Base-by-base conservation (phyloP, 192 early-diverging fungal species). In the Entrophospora sp. region DNA sequence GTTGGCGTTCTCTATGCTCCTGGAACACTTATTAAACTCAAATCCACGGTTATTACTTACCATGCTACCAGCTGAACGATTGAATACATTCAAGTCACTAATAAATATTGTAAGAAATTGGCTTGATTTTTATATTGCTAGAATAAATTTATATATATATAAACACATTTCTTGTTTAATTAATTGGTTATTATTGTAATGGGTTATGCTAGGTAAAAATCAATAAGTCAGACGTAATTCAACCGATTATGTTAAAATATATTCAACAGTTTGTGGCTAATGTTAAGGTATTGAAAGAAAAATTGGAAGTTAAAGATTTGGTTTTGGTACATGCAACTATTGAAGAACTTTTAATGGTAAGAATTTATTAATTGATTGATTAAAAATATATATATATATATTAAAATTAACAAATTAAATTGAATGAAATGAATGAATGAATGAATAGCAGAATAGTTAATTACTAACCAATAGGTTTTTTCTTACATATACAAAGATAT, bases 21-120 rank as follows among this genome's bases (percentile, higher is more conserved):
- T 66, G 6, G 64, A 66, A 66, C 32, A 35, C 40, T 13, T 66
- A 27, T 43, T 66, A 22, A 66, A 66, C 42, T 66, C 64, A 4
- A 35, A 64, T 64, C 22, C 45, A 48, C 35, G 31, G 7, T 25
- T 66, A 16, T 27, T 66, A 24, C 25, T 53, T 2, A 42, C n/a
- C n/a, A n/a, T 37, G 2, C 48, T 53, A 16, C 13, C 14, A 12
- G n/a, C 46, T 14, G 48, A 53, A 12, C 34, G 36, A 66, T 42
- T 51, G 14, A 27, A 36, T 12, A n/a, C 31, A 31, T 38, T 66
- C 24, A 66, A 53, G 55, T 66, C 64, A 28, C 25, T 66, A 13
- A 53, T 43, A 6, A 5, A 4, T 7, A 38, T 55, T 30, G 64
- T 66, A 55, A 55, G 64, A 36, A 9, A 51, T 36, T 35, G 13